These are phyloP conservation scores for Effrenium voratum DNA, from an alignment of 73 alveolate species.

Conservation along the genomic window DNA sequence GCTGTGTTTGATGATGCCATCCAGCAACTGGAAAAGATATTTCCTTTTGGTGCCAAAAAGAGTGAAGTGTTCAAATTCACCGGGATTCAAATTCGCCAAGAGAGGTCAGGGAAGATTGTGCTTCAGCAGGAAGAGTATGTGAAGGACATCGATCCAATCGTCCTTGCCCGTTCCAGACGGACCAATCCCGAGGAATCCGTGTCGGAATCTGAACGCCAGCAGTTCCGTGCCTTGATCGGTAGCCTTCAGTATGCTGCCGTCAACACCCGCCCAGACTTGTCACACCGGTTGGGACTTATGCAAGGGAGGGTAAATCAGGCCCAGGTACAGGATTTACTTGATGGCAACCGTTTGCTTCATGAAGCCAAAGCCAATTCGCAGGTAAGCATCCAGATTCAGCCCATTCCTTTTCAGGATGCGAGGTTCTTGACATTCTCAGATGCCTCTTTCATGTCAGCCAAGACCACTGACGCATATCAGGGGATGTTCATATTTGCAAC, in stretches of 20 bases:
- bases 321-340: not conserved
- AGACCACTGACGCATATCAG: not conserved
- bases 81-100: not conserved
- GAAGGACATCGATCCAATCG: not conserved
- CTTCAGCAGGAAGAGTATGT: not conserved
- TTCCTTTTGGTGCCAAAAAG: not conserved
- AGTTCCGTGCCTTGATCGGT: not conserved
- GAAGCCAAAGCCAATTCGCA: not conserved
- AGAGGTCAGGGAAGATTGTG: not conserved
- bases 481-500: not conserved
- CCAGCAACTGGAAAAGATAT: not conserved
- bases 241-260: not conserved
- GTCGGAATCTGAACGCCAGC: not conserved
- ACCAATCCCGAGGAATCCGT: not conserved
- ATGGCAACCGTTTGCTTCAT: not conserved
- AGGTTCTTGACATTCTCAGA: not conserved
- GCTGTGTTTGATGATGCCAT: not conserved
- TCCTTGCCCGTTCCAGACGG: not conserved
- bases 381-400: not conserved
- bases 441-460: not conserved
- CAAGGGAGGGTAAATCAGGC: not conserved
- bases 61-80: not conserved
- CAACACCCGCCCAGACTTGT: slow-evolving; percentile 2
- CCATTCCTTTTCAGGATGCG: not conserved
- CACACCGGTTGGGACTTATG: not conserved